Base-by-base conservation (phyloP, 163 green algal species). In the Chloromonas sp. region DNA sequence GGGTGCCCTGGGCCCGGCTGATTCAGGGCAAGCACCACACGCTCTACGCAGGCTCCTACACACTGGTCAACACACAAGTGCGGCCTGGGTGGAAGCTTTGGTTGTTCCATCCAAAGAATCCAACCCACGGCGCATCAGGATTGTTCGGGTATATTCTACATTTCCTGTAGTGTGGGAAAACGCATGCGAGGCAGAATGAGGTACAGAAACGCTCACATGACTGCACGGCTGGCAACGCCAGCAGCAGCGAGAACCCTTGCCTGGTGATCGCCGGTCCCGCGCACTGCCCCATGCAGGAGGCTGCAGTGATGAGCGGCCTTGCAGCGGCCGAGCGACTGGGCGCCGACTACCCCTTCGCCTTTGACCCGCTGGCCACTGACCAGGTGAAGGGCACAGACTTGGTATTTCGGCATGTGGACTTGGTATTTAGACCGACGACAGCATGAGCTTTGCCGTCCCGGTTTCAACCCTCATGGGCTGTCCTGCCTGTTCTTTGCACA, bases 271-370 rank as follows among this genome's bases (percentile, higher is more conserved):
- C 36, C 36, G 36, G 36, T 36, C 36, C 36, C 36, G 36, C 36
- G 36, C 36, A 36, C 36, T 36, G 36, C 5, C 66, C 5, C 66
- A 74, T n/a, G 11, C 90, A 95, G 83, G 92, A 95, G 83, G 94
- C 95, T n/a, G 92, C 92, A 1, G 89, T 94, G 57, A 94, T 95
- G 82, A 91, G 85, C 66, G 92, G 92, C 0, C 81, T 95, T 76
- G 92, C 92, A 0, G 92, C 89, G 14, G 92, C 92, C 0, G 88
- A 93, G 61, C 87, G 92, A 8, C 83, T 95, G 70, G 92, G 92
- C 0, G 92, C 92, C 0, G 82, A 89, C 59, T 95, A 95, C 83
- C 92, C 92, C 58, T 95, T 95, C 82, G 62, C 86, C 0, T 77
- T 93, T 11, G 92, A 95, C 86, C 62, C 78, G 0, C 89, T 95